These are phyloP conservation scores for Linum usitatissimum DNA, from an alignment of 345 rosid genomes.

Conservation along the genomic window DNA sequence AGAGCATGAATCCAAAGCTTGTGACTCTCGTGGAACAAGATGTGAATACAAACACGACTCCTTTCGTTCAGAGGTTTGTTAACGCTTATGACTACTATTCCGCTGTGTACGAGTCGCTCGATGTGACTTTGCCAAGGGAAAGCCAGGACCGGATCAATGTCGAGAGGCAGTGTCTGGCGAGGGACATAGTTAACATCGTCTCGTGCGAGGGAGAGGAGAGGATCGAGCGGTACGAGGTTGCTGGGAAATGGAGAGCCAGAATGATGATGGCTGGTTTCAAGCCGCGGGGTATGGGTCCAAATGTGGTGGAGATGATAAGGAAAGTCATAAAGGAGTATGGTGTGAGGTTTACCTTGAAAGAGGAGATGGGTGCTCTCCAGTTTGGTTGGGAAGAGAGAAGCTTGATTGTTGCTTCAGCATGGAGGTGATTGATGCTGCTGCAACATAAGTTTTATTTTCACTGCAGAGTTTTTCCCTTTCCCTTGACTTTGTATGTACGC, in stretches of 20 bases:
- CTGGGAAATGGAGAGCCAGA: constrained; percentile 93
- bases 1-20: constrained; percentile 78
- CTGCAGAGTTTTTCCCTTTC: too few relatives aligned
- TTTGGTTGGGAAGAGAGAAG: constrained; percentile 87
- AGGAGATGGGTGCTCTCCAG: constrained; percentile 57
- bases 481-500: too few relatives aligned
- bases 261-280: constrained; percentile 88
- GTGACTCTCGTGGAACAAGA: constrained; percentile 93
- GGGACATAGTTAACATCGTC: constrained; percentile 83
- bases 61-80: constrained; percentile 64
- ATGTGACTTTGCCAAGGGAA: constrained; percentile 78
- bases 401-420: constrained; percentile 82
- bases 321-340: constrained; percentile 52
- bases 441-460: too few relatives aligned
- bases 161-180: constrained; percentile 87
- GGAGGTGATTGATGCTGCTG: constrained; percentile 35
- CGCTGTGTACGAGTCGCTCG: constrained; percentile 83
- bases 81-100: constrained; percentile 87
- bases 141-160: constrained; percentile 96
- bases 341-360: constrained; percentile 48
- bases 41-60: constrained; percentile 85
- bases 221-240: constrained; percentile 80
- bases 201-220: constrained; percentile 98
- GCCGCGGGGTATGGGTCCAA: constrained; percentile 47
- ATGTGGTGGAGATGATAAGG: constrained; percentile 36